Evolutionary conservation across 129 eudicot genomes (phyloP).

Genomic region (Artemisia argyi): DNA sequence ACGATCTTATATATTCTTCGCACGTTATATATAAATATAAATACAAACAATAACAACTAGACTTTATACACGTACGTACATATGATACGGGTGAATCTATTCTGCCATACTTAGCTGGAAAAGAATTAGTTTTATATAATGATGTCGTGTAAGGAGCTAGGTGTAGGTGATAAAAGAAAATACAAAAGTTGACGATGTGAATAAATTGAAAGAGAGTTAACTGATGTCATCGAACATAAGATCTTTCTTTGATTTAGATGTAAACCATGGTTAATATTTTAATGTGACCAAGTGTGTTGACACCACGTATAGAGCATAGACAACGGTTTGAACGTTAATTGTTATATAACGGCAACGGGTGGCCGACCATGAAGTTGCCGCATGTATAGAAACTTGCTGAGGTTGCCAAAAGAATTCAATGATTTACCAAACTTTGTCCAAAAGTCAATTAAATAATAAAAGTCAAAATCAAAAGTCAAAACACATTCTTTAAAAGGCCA

Average conservation of each 20-base stretch:
- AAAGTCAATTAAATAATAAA: conserved; percentile 10
- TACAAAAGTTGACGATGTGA: too few species aligned
- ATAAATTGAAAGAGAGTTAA: too few species aligned
- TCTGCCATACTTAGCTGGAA: too few species aligned
- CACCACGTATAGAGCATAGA: neutral
- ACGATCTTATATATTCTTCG: neutral
- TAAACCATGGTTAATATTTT: neutral
- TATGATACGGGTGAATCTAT: too few species aligned
- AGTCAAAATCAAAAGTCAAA: conserved; percentile 1
- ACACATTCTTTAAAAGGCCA: conserved; percentile 3
- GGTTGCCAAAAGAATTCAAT: conserved; percentile 16
- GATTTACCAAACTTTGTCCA: conserved; percentile 6
- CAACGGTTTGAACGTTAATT: neutral
- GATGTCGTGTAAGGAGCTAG: too few species aligned
- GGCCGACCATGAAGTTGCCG: neutral
- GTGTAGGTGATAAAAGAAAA: too few species aligned
- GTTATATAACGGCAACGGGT: neutral
- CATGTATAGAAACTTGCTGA: neutral
- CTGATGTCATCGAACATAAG: too few species aligned
- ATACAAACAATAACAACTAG: neutral
- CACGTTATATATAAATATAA: neutral
- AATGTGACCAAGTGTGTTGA: neutral
- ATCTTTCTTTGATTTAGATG: too few species aligned
- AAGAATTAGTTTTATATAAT: too few species aligned
- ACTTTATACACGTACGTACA: too few species aligned